Evolutionary conservation across 257 asterid species (phyloP).

Genomic region (Primulina tabacum): DNA sequence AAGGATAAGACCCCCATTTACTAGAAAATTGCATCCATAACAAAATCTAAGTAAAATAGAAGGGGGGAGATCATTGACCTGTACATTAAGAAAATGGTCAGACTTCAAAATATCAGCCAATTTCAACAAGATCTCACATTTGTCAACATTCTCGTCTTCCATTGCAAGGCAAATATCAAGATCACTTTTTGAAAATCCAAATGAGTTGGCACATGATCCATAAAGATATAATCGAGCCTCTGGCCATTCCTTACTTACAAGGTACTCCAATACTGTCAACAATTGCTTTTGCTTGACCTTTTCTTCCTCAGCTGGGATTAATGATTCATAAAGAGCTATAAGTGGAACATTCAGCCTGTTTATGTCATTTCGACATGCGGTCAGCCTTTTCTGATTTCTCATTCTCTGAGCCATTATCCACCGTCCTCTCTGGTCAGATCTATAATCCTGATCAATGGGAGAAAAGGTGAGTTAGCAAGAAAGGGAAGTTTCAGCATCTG

Average conservation of each 20-base stretch:
- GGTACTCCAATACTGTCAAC: constrained; percentile 53
- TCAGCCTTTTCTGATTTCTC: constrained; percentile 55
- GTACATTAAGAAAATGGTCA: constrained; percentile 80
- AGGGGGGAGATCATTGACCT: constrained; percentile 40
- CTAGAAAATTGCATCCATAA: background rate
- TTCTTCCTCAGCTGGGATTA: constrained; percentile 92
- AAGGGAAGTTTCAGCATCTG: background rate
- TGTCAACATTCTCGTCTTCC: constrained; percentile 51
- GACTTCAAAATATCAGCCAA: constrained; percentile 77
- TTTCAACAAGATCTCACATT: constrained; percentile 70
- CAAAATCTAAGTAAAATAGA: background rate
- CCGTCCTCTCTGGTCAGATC: constrained; percentile 83
- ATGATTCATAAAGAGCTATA: constrained; percentile 57
- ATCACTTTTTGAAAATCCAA: constrained; percentile 90
- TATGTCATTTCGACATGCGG: constrained; percentile 58
- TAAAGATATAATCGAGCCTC: constrained; percentile 70
- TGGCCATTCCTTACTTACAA: constrained; percentile 80
- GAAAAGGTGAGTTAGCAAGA: constrained; percentile 19
- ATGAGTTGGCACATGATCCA: constrained; percentile 97
- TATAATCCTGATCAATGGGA: constrained; percentile 56
- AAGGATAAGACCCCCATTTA: background rate
- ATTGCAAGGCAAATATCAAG: constrained; percentile 84
- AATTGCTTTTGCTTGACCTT: constrained; percentile 78
- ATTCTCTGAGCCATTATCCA: constrained; percentile 70
- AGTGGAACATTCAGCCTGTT: constrained; percentile 45